These are phyloP conservation scores for Daldinia grandis DNA, from an alignment of 495 filamentous ascomycete species.

Conservation along the genomic window DNA sequence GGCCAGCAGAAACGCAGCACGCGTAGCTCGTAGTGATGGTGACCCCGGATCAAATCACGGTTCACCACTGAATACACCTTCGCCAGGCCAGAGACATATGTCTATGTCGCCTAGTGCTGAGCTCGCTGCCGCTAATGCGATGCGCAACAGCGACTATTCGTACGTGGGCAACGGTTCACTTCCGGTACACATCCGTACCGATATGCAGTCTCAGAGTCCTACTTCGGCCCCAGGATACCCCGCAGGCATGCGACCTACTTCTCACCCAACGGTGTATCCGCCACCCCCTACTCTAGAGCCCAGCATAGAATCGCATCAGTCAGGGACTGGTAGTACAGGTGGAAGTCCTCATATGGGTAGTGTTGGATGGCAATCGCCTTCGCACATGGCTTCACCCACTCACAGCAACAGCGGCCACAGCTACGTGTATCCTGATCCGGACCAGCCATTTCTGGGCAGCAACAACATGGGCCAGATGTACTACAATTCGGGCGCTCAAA, in stretches of 20 bases:
- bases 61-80: conserved; percentile 87
- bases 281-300: conserved; percentile 91
- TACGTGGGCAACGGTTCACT: conserved; percentile 76
- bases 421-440: conserved; percentile 76
- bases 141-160: conserved; percentile 75
- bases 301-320: conserved; percentile 77
- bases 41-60: conserved; percentile 80
- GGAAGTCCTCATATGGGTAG: conserved; percentile 79
- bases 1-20: conserved; percentile 52
- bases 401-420: conserved; percentile 64
- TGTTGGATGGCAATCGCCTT: conserved; percentile 77
- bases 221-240: conserved; percentile 70
- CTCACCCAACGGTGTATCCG: conserved; percentile 80
- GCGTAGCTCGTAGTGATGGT: conserved; percentile 69
- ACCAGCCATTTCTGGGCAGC: conserved; percentile 59
- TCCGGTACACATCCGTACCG: conserved; percentile 83
- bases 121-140: conserved; percentile 73
- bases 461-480: conserved; percentile 67
- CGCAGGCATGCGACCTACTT: conserved; percentile 66
- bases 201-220: conserved; percentile 78
- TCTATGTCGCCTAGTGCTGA: conserved; percentile 84
- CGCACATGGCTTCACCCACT: conserved; percentile 70
- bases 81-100: conserved; percentile 76
- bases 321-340: conserved; percentile 65
- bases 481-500: conserved; percentile 69